phyloP scores from a whole-genome alignment of 2,329 filamentous ascomycete species.

The Hypoxylon sp. region DNA sequence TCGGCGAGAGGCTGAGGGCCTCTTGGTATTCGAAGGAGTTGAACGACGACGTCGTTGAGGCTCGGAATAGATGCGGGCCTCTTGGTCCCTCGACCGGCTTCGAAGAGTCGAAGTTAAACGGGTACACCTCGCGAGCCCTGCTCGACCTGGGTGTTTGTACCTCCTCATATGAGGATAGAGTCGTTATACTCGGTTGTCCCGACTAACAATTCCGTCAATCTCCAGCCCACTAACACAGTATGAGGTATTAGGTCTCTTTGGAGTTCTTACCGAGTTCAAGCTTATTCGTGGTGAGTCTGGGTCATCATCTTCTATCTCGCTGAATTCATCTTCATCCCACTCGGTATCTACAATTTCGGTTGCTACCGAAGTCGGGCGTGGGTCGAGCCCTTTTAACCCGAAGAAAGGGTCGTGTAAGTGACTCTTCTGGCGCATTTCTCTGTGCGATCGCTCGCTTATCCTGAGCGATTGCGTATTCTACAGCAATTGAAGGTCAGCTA shows the following conservation, averaged over 20 bases:
- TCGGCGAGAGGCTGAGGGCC: conserved; percentile 77
- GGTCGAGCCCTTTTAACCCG: conserved; percentile 65
- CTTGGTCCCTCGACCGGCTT: conserved; percentile 83
- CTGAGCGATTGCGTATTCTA: conserved; percentile 50
- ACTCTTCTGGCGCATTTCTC: conserved; percentile 67
- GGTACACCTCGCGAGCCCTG: conserved; percentile 70
- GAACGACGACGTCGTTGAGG: conserved; percentile 70
- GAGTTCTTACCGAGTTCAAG: conserved; percentile 75
- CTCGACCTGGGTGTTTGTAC: conserved; percentile 80
- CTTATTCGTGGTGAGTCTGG: conserved; percentile 74
- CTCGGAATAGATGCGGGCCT: conserved; percentile 88
- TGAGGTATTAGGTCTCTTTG: conserved; percentile 2
- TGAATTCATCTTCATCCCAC: conserved; percentile 76
- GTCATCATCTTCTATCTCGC: conserved; percentile 69
- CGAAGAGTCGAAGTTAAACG: conserved; percentile 68
- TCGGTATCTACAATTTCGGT: conserved; percentile 86
- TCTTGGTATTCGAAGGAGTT: conserved; percentile 63
- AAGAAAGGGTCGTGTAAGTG: conserved; percentile 71
- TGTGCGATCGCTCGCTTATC: conserved; percentile 54
- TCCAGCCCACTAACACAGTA: conserved; percentile 4
- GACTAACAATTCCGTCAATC: conserved; percentile 61
- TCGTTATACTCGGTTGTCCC: conserved; percentile 82
- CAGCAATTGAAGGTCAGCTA: conserved; percentile 33
- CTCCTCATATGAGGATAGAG: conserved; percentile 89
- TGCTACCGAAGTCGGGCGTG: conserved; percentile 75